Percentiles rank a stretch among this genome's conserved stretches.
Conservation (phyloP, 257 asterid species). For the Apocynum venetum region DNA sequence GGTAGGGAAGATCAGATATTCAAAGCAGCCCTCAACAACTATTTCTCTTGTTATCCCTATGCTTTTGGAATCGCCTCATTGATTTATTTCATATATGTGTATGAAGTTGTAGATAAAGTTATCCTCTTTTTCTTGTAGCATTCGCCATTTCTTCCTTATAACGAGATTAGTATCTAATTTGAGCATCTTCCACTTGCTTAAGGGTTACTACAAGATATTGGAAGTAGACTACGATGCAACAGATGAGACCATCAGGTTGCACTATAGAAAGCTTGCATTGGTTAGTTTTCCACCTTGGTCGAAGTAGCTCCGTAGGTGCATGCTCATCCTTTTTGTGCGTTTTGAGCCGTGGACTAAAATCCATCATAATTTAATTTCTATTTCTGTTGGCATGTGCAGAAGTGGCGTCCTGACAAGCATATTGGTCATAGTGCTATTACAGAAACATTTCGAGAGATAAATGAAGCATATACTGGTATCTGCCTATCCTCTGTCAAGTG, state of each 20-base stretch:
- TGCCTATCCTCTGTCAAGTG: conserved; percentile 31
- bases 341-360: conserved; percentile 3
- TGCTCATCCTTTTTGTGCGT: background rate
- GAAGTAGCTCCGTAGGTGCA: conserved; percentile 8
- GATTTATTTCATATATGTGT: background rate
- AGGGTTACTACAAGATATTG: conserved; percentile 67
- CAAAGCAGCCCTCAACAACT: too few species aligned
- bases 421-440: conserved; percentile 48
- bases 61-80: too few species aligned
- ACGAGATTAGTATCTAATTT: background rate
- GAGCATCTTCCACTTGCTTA: conserved; percentile 13
- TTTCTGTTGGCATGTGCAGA: conserved; percentile 37
- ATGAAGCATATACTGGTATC: conserved; percentile 37
- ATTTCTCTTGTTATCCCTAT: too few species aligned
- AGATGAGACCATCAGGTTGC: conserved; percentile 57
- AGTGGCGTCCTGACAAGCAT: conserved; percentile 79
- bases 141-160: background rate
- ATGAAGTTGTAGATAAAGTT: background rate
- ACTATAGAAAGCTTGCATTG: conserved; percentile 64
- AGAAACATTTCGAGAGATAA: conserved; percentile 27
- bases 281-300: conserved; percentile 35
- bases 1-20: too few species aligned
- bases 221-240: conserved; percentile 70
- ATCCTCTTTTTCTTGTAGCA: background rate
- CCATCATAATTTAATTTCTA: conserved; percentile 8